Base-by-base conservation (phyloP, 805 yeast species). In the baker's yeast (Saccharomyces cerevisiae) region DNA sequence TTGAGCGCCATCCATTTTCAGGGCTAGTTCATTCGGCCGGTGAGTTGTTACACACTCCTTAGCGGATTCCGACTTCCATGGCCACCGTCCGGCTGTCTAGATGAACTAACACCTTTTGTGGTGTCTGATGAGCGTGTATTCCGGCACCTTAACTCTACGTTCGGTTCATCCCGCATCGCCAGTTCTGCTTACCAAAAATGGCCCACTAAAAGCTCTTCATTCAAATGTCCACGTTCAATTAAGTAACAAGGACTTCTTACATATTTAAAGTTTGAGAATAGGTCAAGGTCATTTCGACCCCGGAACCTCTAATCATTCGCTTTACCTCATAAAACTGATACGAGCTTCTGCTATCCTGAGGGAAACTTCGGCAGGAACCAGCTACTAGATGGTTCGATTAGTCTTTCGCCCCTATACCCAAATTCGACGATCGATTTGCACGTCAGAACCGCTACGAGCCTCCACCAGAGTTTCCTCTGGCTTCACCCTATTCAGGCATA, bases 81-180 rank as follows among this genome's bases (percentile, higher is more conserved):
- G 80, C 80, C 73, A 76, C 79, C 79, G 79, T 75, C 79, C 79
- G 76, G 77, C 73, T 67, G 70, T 70, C 75, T 72, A 64, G 68
- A 69, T 68, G 71, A 68, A 70, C 73, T 68, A 72, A 71, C 74
- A 71, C 75, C 74, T 70, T 69, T 72, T 72, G 74, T 71, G 75
- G 74, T 69, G 71, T 70, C 73, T 70, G 72, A 71, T 70, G 71
- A 70, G 75, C 73, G 73, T 70, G 70, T 65, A 71, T 67, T 71
- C 71, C 69, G 73, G 72, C 73, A 32, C 73, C 68, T 69, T 67
- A 68, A 70, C 73, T 67, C 68, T 63, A 61, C 73, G 72, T 67
- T 70, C 72, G 73, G 73, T 70, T 70, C 73, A 70, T 70, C 73
- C 73, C 73, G 73, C 76, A 70, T 72, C 75, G 74, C 75, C 74